These are phyloP conservation scores for Euclidium syriacum DNA, from an alignment of 345 rosid species.

Conservation along the genomic window DNA sequence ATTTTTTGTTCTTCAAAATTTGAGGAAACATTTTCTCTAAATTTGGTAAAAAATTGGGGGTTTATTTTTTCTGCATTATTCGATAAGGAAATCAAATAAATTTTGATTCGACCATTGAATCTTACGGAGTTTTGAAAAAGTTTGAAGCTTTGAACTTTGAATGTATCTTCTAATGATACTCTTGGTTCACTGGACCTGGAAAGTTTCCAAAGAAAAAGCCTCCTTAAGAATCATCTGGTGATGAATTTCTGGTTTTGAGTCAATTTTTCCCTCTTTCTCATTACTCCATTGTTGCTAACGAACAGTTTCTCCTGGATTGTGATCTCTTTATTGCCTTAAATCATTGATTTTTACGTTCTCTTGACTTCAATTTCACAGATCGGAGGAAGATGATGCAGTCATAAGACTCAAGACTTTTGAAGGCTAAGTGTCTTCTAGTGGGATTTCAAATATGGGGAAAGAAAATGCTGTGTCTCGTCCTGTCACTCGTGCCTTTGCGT, in stretches of 20 bases:
- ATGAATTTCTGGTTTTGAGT: background rate
- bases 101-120: conserved; percentile 20
- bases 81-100: conserved; percentile 26
- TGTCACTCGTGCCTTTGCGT: conserved; percentile 69
- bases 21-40: background rate
- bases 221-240: background rate
- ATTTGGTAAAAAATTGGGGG: background rate
- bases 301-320: background rate
- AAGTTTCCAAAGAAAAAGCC: conserved; percentile 6
- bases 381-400: conserved; percentile 18
- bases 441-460: conserved; percentile 52
- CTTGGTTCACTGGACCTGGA: conserved; percentile 10
- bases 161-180: conserved; percentile 17
- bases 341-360: background rate
- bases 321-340: conserved; percentile 7
- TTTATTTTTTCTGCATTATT: conserved; percentile 10
- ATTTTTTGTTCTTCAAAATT: background rate
- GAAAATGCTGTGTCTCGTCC: conserved; percentile 45
- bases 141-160: conserved; percentile 16
- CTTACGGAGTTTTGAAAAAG: conserved; percentile 2
- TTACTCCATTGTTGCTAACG: conserved; percentile 5
- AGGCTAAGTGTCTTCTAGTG: conserved; percentile 34
- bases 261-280: background rate
- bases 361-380: conserved; percentile 20
- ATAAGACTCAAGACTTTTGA: conserved; percentile 19